Base-by-base conservation (phyloP, 305 asterid genomes). In the Petunia hybrid region DNA sequence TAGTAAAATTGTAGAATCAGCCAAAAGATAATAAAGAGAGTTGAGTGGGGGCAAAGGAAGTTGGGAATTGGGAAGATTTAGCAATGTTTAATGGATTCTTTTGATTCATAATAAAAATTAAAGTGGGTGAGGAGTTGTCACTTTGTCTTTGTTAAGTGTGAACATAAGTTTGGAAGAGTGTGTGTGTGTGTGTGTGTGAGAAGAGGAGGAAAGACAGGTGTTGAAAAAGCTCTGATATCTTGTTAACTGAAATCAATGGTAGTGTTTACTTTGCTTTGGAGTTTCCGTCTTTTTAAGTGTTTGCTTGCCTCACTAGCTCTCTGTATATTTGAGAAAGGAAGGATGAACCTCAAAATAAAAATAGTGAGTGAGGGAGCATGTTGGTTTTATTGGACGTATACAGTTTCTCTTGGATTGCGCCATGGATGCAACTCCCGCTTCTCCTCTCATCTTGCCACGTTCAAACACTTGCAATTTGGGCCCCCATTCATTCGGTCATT, bases 121-220 rank as follows among this genome's bases (percentile, higher is more conserved):
- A 22, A 51, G 78, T 73, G 78, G 78, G 78, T 73, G 36, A 12
- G 62, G 78, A 51, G 63, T 73, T 73, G 78, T 51, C 78, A 73
- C 3, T 73, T 51, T 51, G 78, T 73, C 63, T 51, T 51, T 36
- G 78, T 73, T 6, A 73, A 73, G 46, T 51, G 78, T 71, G 78
- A 71, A 69, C 57, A 3, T 2, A 2, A 63, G 12, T 66, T 13
- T 66, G 40, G 40, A 16, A 43, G 39, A 40, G 75, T 41, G 48
- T 9, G 56, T 9, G 10, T 22, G 74, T 4, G 64, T 2, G 40
- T 41, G 36, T 42, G 68, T 41, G 36, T 63, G 91, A 90, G 62
- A 65, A 84, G 88, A 80, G 85, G 51, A 85, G 89, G 73, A 56
- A n/a, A 82, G 88, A 84, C 97, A 93, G 88, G 94, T 93, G 97